Percentiles rank a stretch among this genome's conserved stretches.
Conservation (phyloP, 1,139 yeast species). For the Hemisphaericaspora lyxosophila region DNA sequence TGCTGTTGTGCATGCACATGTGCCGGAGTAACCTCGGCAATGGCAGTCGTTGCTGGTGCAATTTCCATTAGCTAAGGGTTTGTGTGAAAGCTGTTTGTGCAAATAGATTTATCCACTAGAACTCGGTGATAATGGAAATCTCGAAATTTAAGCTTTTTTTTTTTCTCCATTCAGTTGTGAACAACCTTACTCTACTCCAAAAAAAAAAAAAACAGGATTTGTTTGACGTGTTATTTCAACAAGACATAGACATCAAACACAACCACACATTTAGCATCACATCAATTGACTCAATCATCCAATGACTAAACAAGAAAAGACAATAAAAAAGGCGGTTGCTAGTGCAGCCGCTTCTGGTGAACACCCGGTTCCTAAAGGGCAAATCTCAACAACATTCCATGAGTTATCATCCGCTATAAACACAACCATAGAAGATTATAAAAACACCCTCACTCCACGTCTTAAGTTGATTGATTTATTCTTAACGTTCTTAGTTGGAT, state of each 20-base stretch:
- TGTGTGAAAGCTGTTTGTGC: too few relatives aligned
- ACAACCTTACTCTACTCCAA: too few relatives aligned
- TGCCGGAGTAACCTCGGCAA: slow-evolving; percentile 1
- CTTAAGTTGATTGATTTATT: slow-evolving; percentile 75
- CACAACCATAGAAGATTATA: slow-evolving; percentile 50
- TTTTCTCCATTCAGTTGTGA: too few relatives aligned
- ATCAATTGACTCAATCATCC: slow-evolving; percentile 3
- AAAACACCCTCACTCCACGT: slow-evolving; percentile 41
- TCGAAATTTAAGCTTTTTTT: not conserved
- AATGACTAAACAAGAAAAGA: slow-evolving; percentile 41
- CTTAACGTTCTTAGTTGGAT: slow-evolving; percentile 65
- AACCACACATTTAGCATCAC: not conserved
- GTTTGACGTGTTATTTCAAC: slow-evolving; percentile 7
- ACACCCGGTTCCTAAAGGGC: slow-evolving; percentile 1
- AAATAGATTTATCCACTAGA: too few relatives aligned
- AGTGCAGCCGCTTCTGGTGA: slow-evolving; percentile 2
- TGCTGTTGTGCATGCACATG: not conserved
- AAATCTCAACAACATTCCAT: slow-evolving; percentile 15
- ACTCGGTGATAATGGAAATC: too few relatives aligned
- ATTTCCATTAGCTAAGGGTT: not conserved
- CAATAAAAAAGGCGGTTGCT: slow-evolving; percentile 23
- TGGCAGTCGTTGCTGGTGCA: slow-evolving; percentile 7
- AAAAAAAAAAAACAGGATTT: not conserved
- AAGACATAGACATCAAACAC: not conserved
- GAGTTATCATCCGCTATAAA: slow-evolving; percentile 52